Percentiles rank a stretch among this genome's conserved stretches.
These are phyloP conservation scores for Dimocarpus longan DNA, from an alignment of 345 rosid genomes.

Conservation along the genomic window DNA sequence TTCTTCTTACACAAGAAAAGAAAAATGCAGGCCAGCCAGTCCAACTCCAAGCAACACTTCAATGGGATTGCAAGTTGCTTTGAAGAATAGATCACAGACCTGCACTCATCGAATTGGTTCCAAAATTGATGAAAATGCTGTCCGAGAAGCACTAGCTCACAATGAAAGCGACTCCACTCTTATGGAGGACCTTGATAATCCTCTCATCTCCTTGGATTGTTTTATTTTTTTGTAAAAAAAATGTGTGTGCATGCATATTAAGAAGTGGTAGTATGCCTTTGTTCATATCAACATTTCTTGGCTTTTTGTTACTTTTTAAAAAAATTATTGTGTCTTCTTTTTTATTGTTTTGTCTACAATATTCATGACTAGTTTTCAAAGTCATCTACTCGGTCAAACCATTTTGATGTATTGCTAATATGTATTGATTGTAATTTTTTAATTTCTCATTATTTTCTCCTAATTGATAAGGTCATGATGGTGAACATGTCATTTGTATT, in stretches of 20 bases:
- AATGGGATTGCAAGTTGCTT: conserved; percentile 26
- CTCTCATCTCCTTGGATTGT: conserved; percentile 87
- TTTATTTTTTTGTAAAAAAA: conserved; percentile 71
- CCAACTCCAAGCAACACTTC: conserved; percentile 16
- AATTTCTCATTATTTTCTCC: neutral
- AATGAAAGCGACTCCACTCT: conserved; percentile 30
- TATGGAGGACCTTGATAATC: conserved; percentile 68
- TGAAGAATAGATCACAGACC: conserved; percentile 47
- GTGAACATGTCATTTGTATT: neutral
- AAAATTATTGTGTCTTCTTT: neutral
- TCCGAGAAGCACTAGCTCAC: conserved; percentile 38
- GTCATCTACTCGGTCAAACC: neutral
- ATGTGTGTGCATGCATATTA: conserved; percentile 6
- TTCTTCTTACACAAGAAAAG: conserved; percentile 39
- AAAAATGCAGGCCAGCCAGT: conserved; percentile 38
- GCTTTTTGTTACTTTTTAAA: neutral
- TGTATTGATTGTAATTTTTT: neutral
- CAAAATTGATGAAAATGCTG: conserved; percentile 49
- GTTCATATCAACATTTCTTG: conserved; percentile 10
- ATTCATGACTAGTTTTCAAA: conserved; percentile 2
- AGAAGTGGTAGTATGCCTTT: neutral
- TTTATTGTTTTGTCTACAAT: neutral
- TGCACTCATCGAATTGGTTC: conserved; percentile 58
- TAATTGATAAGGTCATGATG: neutral
- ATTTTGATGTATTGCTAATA: neutral